Conservation (phyloP, 106 monocot species). For the Ottelia alismoides region DNA sequence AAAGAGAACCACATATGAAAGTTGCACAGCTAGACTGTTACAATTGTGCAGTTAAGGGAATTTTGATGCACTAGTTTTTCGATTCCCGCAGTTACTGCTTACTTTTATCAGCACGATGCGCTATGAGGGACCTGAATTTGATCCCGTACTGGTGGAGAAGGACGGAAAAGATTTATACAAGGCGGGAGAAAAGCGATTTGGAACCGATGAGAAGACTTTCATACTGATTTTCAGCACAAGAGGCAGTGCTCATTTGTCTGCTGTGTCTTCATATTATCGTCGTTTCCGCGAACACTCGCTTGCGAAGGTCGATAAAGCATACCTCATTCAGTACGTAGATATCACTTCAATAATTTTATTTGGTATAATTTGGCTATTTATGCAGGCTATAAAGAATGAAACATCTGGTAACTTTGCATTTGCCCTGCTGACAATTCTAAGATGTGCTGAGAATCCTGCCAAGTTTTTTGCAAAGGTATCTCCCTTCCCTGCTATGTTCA, state of each 20-base stretch:
- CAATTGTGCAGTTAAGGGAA: too few species aligned
- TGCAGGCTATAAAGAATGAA: slow-evolving; percentile 62
- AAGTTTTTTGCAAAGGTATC: slow-evolving; percentile 76
- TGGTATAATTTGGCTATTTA: background rate
- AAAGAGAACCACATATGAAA: too few species aligned
- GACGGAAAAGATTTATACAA: slow-evolving; percentile 66
- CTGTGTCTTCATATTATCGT: slow-evolving; percentile 54
- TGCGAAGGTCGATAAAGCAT: slow-evolving; percentile 32
- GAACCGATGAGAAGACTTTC: slow-evolving; percentile 76
- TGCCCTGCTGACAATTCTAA: slow-evolving; percentile 65
- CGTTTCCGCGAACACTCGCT: slow-evolving; percentile 32
- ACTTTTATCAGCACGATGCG: slow-evolving; percentile 36
- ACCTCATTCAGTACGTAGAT: background rate
- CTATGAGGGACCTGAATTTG: slow-evolving; percentile 64
- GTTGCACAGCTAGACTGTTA: too few species aligned
- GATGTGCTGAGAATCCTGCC: slow-evolving; percentile 75
- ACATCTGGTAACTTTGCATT: slow-evolving; percentile 68
- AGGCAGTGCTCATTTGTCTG: slow-evolving; percentile 61
- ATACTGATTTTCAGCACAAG: slow-evolving; percentile 53
- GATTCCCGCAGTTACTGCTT: slow-evolving; percentile 38
- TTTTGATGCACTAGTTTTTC: too few species aligned
- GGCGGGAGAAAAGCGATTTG: slow-evolving; percentile 76
- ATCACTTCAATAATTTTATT: background rate
- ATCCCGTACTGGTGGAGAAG: slow-evolving; percentile 33
- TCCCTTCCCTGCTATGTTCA: too few species aligned